These are phyloP conservation scores for Panellus pusillus DNA, from an alignment of 768 basidiomycete genomes.

Conservation along the genomic window DNA sequence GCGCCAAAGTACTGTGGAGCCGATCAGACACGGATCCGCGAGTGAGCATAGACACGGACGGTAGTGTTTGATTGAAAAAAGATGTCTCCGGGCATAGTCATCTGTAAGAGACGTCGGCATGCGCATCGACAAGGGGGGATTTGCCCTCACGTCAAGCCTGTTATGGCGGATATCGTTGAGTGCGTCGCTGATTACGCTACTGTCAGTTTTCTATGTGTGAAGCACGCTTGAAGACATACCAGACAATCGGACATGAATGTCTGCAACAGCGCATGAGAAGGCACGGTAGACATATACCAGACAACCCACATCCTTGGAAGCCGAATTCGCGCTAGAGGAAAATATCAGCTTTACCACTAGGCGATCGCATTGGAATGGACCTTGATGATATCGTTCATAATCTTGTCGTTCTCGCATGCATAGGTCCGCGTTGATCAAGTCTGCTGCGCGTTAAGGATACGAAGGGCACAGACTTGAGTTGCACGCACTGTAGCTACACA, in stretches of 20 bases:
- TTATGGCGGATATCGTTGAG: slow-evolving; percentile 59
- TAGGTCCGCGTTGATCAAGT: slow-evolving; percentile 69
- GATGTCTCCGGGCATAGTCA: slow-evolving; percentile 70
- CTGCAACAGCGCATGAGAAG: slow-evolving; percentile 26
- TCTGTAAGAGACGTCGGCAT: slow-evolving; percentile 34
- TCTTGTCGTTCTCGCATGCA: slow-evolving; percentile 73
- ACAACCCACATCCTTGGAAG: slow-evolving; percentile 69
- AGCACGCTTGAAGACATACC: slow-evolving; percentile 34
- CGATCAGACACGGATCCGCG: slow-evolving; percentile 40
- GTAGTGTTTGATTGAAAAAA: slow-evolving; percentile 32
- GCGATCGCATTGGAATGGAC: not conserved
- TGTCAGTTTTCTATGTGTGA: not conserved
- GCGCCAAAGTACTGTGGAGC: slow-evolving; percentile 58
- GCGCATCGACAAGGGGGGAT: not conserved
- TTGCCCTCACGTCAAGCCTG: slow-evolving; percentile 57
- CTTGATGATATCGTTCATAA: slow-evolving; percentile 74
- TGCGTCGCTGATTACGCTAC: slow-evolving; percentile 41
- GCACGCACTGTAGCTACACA: slow-evolving; percentile 17
- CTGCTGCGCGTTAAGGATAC: slow-evolving; percentile 31
- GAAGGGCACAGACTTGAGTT: not conserved
- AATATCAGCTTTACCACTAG: not conserved
- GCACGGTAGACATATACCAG: not conserved
- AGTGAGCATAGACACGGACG: slow-evolving; percentile 25
- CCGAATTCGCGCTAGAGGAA: slow-evolving; percentile 51
- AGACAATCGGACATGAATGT: slow-evolving; percentile 73